A percentile compares a stretch with the other conserved stretches of the same genome.
Evolutionary conservation across 345 rosid species (phyloP).

Genomic region (Eucalyptus cloeziana): DNA sequence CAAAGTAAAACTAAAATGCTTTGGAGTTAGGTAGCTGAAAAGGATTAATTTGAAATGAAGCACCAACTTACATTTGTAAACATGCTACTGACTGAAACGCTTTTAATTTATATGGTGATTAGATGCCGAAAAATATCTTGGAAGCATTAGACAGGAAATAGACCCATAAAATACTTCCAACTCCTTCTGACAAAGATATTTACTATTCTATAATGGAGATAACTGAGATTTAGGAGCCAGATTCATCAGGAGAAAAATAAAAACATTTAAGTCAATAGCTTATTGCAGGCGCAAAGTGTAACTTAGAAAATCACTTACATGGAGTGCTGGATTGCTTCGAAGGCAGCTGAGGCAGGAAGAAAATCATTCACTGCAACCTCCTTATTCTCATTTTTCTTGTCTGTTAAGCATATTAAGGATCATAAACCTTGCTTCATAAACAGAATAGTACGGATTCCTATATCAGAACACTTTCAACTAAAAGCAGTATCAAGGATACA

Average conservation of each 20-base stretch:
- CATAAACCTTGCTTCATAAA: background rate
- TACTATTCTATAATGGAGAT: background rate
- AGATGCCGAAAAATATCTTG: background rate
- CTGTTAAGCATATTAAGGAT: conserved; percentile 13
- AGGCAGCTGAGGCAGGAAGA: conserved; percentile 66
- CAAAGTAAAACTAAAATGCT: background rate
- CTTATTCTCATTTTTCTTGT: conserved; percentile 52
- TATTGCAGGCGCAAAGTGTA: background rate
- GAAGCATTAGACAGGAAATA: background rate
- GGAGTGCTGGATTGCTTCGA: conserved; percentile 74
- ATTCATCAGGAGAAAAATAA: background rate
- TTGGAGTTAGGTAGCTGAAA: background rate
- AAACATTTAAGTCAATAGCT: background rate
- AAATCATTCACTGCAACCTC: conserved; percentile 95
- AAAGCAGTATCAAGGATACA: conserved; percentile 16
- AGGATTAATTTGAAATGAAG: background rate
- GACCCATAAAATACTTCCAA: background rate
- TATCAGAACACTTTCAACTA: background rate
- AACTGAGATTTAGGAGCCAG: background rate
- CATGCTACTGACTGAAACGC: background rate
- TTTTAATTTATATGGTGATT: background rate
- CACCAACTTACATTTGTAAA: background rate
- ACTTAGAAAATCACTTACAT: conserved; percentile 36
- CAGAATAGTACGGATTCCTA: background rate
- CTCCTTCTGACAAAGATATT: background rate